Conservation (phyloP, 495 filamentous ascomycete genomes). For the Haplographium delicatum region DNA sequence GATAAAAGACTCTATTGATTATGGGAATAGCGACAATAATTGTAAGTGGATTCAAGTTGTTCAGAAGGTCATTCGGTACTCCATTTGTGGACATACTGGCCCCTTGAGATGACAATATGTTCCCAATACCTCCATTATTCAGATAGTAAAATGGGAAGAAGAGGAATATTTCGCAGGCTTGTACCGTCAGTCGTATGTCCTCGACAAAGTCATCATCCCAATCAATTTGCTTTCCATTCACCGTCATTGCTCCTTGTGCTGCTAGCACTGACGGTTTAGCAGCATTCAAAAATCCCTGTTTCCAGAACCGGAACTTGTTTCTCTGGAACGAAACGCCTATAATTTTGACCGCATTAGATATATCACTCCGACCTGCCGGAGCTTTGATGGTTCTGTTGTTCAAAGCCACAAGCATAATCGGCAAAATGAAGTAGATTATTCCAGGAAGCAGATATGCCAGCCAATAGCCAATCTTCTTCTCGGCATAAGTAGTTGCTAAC, state of each 20-base stretch:
- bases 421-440: constrained; percentile 26
- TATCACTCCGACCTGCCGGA: constrained; percentile 35
- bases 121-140: constrained; percentile 37
- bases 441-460: constrained; percentile 46
- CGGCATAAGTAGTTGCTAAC: constrained; percentile 59
- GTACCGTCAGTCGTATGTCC: constrained; percentile 35
- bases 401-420: constrained; percentile 1
- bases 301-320: constrained; percentile 47
- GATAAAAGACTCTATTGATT: constrained; percentile 66
- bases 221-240: constrained; percentile 35
- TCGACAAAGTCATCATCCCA: constrained; percentile 39
- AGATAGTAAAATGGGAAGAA: constrained; percentile 19
- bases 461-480: constrained; percentile 63
- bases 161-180: constrained; percentile 42
- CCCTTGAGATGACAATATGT: constrained; percentile 74
- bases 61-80: constrained; percentile 73
- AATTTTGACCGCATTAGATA: constrained; percentile 38
- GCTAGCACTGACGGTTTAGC: constrained; percentile 58
- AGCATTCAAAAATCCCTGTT: constrained; percentile 51
- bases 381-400: constrained; percentile 10
- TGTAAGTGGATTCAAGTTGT: constrained; percentile 71
- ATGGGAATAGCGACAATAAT: constrained; percentile 77
- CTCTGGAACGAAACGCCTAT: constrained; percentile 37
- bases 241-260: constrained; percentile 11
- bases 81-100: constrained; percentile 64